A percentile compares a stretch with the other conserved stretches of the same genome.
Evolutionary conservation across 1,284 basidiomycete genomes (phyloP).

Genomic region (Trichosporon sp.): DNA sequence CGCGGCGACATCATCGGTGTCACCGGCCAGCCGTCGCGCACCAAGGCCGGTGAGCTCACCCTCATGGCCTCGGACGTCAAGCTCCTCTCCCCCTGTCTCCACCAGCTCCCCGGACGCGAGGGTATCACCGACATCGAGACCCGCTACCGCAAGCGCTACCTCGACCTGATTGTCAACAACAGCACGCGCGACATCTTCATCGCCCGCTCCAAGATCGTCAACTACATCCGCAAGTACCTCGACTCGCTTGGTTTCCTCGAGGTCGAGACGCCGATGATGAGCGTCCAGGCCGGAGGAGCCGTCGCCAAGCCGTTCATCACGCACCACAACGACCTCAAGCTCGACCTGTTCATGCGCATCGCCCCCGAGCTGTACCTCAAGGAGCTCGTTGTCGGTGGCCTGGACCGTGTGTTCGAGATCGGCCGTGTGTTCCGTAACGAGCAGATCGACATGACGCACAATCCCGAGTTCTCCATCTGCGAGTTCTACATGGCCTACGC

Average conservation of each 20-base stretch:
- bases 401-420: slow-evolving; percentile 97
- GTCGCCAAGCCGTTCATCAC: slow-evolving; percentile 99
- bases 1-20: slow-evolving; percentile 96
- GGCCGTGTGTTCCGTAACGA: slow-evolving; percentile 98
- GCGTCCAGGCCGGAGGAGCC: slow-evolving; percentile 91
- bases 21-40: slow-evolving; percentile 79
- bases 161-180: slow-evolving; percentile 94
- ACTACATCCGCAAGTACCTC: slow-evolving; percentile 85
- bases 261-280: slow-evolving; percentile 99
- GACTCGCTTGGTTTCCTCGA: slow-evolving; percentile 94
- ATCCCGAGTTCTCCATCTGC: slow-evolving; percentile 96
- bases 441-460: slow-evolving; percentile 96
- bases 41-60: slow-evolving; percentile 93
- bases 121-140: slow-evolving; percentile 95
- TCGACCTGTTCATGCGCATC: slow-evolving; percentile 96
- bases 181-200: slow-evolving; percentile 86
- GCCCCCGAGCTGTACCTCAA: slow-evolving; percentile 98
- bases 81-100: slow-evolving; percentile 91
- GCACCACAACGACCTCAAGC: slow-evolving; percentile 95
- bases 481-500: slow-evolving; percentile 99
- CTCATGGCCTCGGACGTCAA: slow-evolving; percentile 75
- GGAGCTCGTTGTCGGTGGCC: slow-evolving; percentile 91
- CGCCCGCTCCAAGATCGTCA: slow-evolving; percentile 79
- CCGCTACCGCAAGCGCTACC: slow-evolving; percentile 96
- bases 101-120: slow-evolving; percentile 78